Base-by-base conservation (phyloP, 2,329 filamentous ascomycete genomes). In the Aspergillus fischeri region DNA sequence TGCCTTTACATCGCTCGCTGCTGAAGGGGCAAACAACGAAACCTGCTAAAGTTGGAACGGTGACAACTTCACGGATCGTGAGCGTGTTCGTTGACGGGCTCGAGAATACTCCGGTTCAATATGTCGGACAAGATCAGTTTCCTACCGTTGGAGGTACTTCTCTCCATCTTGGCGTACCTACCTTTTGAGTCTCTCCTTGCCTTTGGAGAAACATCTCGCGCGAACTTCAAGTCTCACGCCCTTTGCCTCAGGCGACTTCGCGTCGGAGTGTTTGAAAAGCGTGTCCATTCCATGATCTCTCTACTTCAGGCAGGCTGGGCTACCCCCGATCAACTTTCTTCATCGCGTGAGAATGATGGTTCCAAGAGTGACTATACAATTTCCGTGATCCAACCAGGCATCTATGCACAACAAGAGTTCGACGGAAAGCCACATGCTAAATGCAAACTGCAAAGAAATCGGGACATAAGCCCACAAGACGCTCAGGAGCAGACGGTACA, bases 251-350 rank as follows among this genome's bases (percentile, higher is more conserved):
- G 61, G 38, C 60, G 63, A 20, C 64, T 74, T 9, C 68, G 71
- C 35, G 49, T 74, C 17, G 71, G 67, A 4, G 62, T 73, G 7
- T 70, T 75, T 24, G 69, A 70, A 42, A 71, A 67, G 47, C 65
- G 66, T 17, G 53, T 71, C 8, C 69, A 75, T 54, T 67, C 70
- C 4, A 58, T 66, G 10, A 65, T 74, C 20, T 67, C 72, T 21
- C 66, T 70, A 20, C 61, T 72, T 41, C 67, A 68, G 41, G 65
- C 66, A 11, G 60, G 61, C 28, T 64, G 65, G 65, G 54, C 62
- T 17, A 61, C 59, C 10, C 60, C 65, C 21, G 63, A 65, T n/a
- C 61, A 65, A 51, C 29, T 63, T 17, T 42, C 47, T 9, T 41
- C 52, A 17, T 14, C 49, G 8, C 49, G 47, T 8, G 49, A 51